Percentiles rank a stretch among this genome's conserved stretches.
phyloP scores from a whole-genome alignment of 768 basidiomycete species.

The Termitomyces sp. region DNA sequence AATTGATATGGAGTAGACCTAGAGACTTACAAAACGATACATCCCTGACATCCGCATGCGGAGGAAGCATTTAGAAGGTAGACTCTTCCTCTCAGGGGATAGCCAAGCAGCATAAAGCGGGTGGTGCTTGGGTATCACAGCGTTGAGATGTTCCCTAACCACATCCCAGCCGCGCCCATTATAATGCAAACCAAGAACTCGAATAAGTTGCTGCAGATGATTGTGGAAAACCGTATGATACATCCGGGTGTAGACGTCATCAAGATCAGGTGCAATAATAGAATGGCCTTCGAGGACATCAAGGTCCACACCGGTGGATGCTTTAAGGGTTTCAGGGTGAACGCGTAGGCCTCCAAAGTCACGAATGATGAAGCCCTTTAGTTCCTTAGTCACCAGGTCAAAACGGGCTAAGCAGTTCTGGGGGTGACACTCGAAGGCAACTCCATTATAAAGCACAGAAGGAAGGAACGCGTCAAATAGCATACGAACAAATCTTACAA shows the following conservation, averaged over 20 bases:
- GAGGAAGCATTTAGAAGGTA: conserved; percentile 52
- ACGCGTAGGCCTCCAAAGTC: conserved; percentile 55
- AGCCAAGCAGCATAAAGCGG: conserved; percentile 46
- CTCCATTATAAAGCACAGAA: conserved; percentile 45
- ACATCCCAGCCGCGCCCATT: conserved; percentile 48
- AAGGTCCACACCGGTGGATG: conserved; percentile 43
- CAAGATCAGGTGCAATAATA: conserved; percentile 42
- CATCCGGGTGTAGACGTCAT: conserved; percentile 52
- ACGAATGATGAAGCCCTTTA: conserved; percentile 50
- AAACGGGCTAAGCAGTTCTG: conserved; percentile 57
- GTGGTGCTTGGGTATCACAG: conserved; percentile 40
- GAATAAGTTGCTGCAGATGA: conserved; percentile 53
- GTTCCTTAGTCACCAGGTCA: conserved; percentile 38
- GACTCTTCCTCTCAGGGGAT: conserved; percentile 36
- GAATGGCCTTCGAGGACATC: conserved; percentile 43
- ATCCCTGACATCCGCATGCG: conserved; percentile 52
- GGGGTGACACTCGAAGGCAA: conserved; percentile 55
- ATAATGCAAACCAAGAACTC: conserved; percentile 52
- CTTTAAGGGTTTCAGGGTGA: conserved; percentile 42
- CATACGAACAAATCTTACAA: conserved; percentile 37
- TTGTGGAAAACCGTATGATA: conserved; percentile 57
- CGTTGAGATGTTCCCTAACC: conserved; percentile 37
- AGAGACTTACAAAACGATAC: conserved; percentile 44
- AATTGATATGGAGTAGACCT: background rate
- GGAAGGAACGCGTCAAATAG: conserved; percentile 54